Conservation (phyloP, 2,329 filamentous ascomycete species). For the Exophiala mesophila region DNA sequence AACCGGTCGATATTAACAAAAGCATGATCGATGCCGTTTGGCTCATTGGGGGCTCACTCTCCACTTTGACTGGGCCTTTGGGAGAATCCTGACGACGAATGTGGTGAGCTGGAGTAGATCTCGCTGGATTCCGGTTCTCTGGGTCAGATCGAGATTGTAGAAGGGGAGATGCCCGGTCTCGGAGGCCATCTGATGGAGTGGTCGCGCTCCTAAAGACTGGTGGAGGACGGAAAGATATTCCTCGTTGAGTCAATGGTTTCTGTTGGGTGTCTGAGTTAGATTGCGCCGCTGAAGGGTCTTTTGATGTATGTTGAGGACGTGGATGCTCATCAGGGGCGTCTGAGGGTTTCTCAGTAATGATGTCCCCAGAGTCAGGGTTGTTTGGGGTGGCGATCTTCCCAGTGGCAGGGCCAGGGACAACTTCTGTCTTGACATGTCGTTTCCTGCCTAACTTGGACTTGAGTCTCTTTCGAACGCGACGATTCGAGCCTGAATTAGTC, state of each 20-base stretch:
- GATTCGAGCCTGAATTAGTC: constrained; percentile 38
- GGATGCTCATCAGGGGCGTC: background rate
- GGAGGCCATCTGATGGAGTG: constrained; percentile 3
- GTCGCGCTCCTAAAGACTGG: constrained; percentile 22
- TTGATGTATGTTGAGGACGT: background rate
- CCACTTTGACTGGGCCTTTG: constrained; percentile 4
- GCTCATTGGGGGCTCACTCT: constrained; percentile 59
- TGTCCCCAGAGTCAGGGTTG: constrained; percentile 2
- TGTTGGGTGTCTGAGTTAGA: constrained; percentile 3
- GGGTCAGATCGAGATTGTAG: constrained; percentile 47
- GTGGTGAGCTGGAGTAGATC: background rate
- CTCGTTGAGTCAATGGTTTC: constrained; percentile 9
- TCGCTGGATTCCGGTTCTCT: constrained; percentile 45
- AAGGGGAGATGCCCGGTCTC: constrained; percentile 5
- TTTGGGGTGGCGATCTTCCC: background rate
- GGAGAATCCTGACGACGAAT: constrained; percentile 3
- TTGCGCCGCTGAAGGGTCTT: background rate
- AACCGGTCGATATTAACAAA: constrained; percentile 64
- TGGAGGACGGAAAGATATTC: constrained; percentile 19
- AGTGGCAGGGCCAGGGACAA: constrained; percentile 60
- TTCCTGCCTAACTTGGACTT: constrained; percentile 24
- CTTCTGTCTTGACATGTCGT: constrained; percentile 35
- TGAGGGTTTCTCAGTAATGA: constrained; percentile 11
- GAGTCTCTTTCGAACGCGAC: constrained; percentile 47
- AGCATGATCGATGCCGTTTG: constrained; percentile 67